These are phyloP conservation scores for Cryptococcus sp. DNA, from an alignment of 1,284 basidiomycete genomes.

Conservation along the genomic window DNA sequence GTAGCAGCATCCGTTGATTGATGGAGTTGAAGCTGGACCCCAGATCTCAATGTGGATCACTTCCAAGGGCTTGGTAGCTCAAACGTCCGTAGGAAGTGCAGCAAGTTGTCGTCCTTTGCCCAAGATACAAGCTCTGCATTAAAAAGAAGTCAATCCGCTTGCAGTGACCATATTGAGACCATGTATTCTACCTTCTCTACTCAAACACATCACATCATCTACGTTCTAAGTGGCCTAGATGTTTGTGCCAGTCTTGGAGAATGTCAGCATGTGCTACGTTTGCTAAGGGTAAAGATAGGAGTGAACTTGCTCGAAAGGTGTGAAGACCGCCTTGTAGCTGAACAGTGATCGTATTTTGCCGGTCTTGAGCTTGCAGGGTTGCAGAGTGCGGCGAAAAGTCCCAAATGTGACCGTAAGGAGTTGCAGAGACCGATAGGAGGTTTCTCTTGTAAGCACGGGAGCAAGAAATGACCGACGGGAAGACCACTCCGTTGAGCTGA, in stretches of 20 bases:
- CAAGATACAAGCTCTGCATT: background rate
- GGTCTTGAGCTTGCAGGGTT: background rate
- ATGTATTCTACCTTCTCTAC: background rate
- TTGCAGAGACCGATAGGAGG: background rate
- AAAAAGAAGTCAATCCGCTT: background rate
- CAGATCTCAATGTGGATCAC: slow-evolving; percentile 4
- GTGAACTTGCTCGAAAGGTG: background rate
- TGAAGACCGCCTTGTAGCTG: background rate
- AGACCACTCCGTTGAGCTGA: background rate
- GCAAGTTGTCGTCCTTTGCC: background rate
- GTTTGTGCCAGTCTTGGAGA: slow-evolving; percentile 1
- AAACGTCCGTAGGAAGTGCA: background rate
- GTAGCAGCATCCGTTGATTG: background rate
- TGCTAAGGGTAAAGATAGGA: background rate
- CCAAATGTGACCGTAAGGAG: background rate
- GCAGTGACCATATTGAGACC: background rate
- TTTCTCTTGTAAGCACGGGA: background rate
- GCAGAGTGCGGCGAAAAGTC: background rate
- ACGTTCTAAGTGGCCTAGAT: background rate
- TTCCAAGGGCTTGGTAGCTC: background rate
- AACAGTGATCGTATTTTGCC: background rate
- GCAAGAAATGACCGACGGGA: background rate
- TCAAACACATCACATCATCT: background rate
- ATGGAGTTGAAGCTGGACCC: background rate
- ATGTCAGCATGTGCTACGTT: background rate